A percentile compares a stretch with the other conserved stretches of the same genome.
These are phyloP conservation scores for Oryza longistaminata DNA, from an alignment of 176 grass and related monocot genomes.

Conservation along the genomic window DNA sequence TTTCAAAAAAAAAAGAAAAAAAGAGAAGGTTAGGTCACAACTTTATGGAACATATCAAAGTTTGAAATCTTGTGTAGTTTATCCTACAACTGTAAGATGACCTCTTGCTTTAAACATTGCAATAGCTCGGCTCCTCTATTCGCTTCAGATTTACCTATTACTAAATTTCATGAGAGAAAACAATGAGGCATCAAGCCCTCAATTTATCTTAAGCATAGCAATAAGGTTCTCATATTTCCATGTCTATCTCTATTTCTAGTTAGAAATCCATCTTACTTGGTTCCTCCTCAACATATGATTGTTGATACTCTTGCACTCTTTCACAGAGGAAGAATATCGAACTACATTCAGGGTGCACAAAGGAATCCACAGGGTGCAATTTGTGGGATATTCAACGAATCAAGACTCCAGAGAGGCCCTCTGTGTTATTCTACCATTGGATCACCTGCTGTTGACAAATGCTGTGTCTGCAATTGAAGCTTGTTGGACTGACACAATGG, in stretches of 20 bases:
- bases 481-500: not conserved
- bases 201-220: not conserved
- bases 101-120: not conserved
- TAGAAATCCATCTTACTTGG: not conserved
- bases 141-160: not conserved
- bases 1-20: not conserved
- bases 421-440: constrained; percentile 6
- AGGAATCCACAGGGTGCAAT: not conserved
- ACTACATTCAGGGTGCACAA: not conserved
- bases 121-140: not conserved
- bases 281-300: not conserved
- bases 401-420: not conserved
- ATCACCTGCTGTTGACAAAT: not conserved
- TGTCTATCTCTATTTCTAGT: not conserved
- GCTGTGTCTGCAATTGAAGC: not conserved
- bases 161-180: not conserved
- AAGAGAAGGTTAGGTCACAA: not conserved
- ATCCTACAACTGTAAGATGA: not conserved
- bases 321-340: not conserved
- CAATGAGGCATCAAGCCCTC: not conserved
- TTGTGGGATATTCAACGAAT: not conserved
- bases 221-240: not conserved
- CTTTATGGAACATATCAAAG: not conserved
- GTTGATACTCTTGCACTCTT: no score
- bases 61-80: not conserved